Evolutionary conservation across 345 rosid genomes (phyloP), one percentile per base, ranked within the genome.

Genomic region (Populus euphratica): DNA sequence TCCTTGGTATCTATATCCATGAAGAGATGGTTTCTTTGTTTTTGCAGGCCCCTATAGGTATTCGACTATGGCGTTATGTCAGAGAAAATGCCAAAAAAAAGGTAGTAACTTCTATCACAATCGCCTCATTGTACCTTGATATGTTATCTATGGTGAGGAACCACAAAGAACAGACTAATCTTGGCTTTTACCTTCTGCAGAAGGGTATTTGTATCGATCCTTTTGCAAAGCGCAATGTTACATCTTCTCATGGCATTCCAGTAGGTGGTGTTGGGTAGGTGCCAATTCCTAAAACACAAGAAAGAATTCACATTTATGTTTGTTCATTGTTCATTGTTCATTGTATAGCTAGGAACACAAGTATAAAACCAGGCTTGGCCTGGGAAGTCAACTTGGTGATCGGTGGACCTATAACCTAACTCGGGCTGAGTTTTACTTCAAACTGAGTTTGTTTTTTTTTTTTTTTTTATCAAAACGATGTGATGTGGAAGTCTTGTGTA

Each of bases 231-330:
- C 92, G 90, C 43, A 3, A 43, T 77, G 73, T 82, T 21, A 81
- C 96, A 56, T 90, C 95, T 78, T 84, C 81, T 69, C 96, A 91
- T 67, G 98, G 92, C 16, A 70, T 91, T 85, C 98, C 98, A 43
- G 86, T 94, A 18, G 98, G 98, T 70, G 98, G 94, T 71, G 76
- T 95, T 74, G 97, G 98, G 99, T 93, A 85, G 47, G 90, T 78
- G 76, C 74, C 82, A 52, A 21, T 73, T 73, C 74, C 59, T 63
- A 71, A 16, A 6, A 5, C 21, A 70, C 20, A 41, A 41, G 12
- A 41, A 10, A 41, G 14, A 67, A 21, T 13, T 56, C 73, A 6
- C 25, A 36, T 77, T 59, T 74, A 16, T 75, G 25, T 49, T 36
- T 44, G 10, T 18, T 65, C 38, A n/a, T 75, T 61, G 36, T 21